Percentiles rank a stretch among this genome's conserved stretches.
Evolutionary conservation across 208 protist genomes (phyloP).

Genomic region (Crithidia bombi): DNA sequence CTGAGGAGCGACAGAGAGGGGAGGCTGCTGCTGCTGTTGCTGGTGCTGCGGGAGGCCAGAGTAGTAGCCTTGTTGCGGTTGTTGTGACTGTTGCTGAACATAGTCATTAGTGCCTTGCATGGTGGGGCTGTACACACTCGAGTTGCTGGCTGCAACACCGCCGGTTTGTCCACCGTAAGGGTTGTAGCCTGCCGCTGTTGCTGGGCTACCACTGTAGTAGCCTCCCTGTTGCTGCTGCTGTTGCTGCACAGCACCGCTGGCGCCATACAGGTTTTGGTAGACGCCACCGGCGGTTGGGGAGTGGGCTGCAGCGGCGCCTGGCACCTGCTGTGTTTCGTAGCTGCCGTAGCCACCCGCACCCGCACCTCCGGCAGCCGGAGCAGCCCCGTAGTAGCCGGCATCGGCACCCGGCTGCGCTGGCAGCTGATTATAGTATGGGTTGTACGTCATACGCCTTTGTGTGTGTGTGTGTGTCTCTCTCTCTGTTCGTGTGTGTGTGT

Average conservation of each 20-base stretch:
- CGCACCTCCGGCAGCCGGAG: not conserved
- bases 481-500: constrained; percentile 10
- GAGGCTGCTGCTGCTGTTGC: not conserved
- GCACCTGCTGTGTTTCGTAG: not conserved
- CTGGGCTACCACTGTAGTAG: constrained; percentile 17
- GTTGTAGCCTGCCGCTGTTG: not conserved
- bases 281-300: not conserved
- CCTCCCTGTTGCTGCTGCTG: constrained; percentile 26
- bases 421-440: constrained; percentile 20
- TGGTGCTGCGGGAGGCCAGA: not conserved
- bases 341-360: not conserved
- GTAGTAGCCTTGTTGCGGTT: constrained; percentile 13
- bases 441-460: constrained; percentile 18
- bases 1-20: not conserved
- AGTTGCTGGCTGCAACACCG: not conserved
- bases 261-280: constrained; percentile 10
- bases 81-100: not conserved
- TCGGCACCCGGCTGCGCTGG: not conserved
- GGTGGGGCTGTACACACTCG: constrained; percentile 3
- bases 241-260: constrained; percentile 7
- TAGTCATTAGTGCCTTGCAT: constrained; percentile 2
- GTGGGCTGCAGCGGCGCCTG: not conserved
- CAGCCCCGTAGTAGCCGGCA: constrained; percentile 12
- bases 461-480: constrained; percentile 17
- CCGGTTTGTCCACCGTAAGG: constrained; percentile 3